Conservation (phyloP, 1,139 yeast genomes). For the Protomyces gravidus region DNA sequence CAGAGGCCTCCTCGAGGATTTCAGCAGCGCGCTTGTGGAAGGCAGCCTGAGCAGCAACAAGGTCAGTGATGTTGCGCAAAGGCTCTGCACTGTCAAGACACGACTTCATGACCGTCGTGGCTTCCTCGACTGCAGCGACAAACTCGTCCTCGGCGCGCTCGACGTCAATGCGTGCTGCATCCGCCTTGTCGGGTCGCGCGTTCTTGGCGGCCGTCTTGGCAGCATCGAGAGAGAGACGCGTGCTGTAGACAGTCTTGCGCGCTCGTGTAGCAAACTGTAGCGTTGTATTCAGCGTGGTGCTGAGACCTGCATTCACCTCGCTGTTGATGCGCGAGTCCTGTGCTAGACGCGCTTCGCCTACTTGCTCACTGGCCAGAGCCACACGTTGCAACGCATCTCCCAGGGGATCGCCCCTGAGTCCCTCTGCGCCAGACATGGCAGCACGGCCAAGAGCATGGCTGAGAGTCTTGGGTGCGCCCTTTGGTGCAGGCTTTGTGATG, state of each 20-base stretch:
- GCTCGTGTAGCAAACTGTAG: constrained; percentile 65
- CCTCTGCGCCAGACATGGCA: constrained; percentile 52
- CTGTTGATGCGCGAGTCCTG: constrained; percentile 72
- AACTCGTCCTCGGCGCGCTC: constrained; percentile 87
- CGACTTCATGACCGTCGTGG: constrained; percentile 77
- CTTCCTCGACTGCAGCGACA: constrained; percentile 87
- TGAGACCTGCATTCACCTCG: constrained; percentile 66
- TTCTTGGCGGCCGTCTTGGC: constrained; percentile 65
- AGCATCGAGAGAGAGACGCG: constrained; percentile 74
- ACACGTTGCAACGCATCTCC: constrained; percentile 51
- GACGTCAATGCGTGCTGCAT: constrained; percentile 65
- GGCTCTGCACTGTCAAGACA: constrained; percentile 73
- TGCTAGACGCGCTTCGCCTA: constrained; percentile 78
- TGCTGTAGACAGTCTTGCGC: constrained; percentile 71
- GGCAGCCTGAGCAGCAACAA: constrained; percentile 75
- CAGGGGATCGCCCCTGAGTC: constrained; percentile 45
- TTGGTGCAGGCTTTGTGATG: constrained; percentile 53
- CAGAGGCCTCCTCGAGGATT: constrained; percentile 43
- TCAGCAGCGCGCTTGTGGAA: constrained; percentile 75
- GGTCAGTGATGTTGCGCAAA: constrained; percentile 62
- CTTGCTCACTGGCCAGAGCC: constrained; percentile 56
- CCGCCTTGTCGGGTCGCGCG: constrained; percentile 60
- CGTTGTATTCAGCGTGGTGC: constrained; percentile 59
- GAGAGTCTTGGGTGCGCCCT: constrained; percentile 74
- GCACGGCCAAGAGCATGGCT: constrained; percentile 82